Evolutionary conservation across 169 alveolate genomes (phyloP), one percentile per base, ranked within the genome.

Genomic region (Plasmodium malariae): DNA sequence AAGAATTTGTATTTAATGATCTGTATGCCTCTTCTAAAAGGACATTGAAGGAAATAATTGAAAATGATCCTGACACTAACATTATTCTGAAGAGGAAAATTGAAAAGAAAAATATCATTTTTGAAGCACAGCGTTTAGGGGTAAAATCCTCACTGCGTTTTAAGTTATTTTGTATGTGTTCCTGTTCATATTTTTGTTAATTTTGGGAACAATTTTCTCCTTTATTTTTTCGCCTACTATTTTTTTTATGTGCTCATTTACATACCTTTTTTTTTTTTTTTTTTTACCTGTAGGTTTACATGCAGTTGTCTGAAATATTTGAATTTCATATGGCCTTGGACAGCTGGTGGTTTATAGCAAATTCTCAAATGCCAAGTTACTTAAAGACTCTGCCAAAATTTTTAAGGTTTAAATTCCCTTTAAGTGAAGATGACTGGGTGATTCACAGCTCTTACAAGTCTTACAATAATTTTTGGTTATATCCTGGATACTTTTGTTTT

Each of bases 271-370:
- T 67, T 3, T 68, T 67, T 26, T 1, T 14, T 17, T 40, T 6
- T 70, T 32, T 55, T 26, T 54, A 4, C n/a, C 4, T 83, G n/a
- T 49, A 89, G 76, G 92, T 91, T 12, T 92, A 91, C 51, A 88
- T 94, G 93, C 91, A 91, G 34, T 57, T 94, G 63, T 94, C 94
- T 17, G 95, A 93, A 48, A 88, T 94, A 9, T 92, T 94, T 63
- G 95, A 94, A 74, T 94, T 94, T 83, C 86, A 74, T 57, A 92
- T 94, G 92, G 93, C 92, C 5, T 93, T 94, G 43, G 95, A 92
- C 78, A 93, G 94, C 72, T 94, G 96, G 96, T 94, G 95, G 95
- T 94, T 94, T 78, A 93, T 93, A 48, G 63, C 87, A 76, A 72
- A 87, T 40, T 36, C 90, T 1, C 92, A 91, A 49, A 72, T 94